Evolutionary conservation across 768 basidiomycete species (phyloP), one percentile per base, ranked within the genome.

Genomic region (Suillus discolor): DNA sequence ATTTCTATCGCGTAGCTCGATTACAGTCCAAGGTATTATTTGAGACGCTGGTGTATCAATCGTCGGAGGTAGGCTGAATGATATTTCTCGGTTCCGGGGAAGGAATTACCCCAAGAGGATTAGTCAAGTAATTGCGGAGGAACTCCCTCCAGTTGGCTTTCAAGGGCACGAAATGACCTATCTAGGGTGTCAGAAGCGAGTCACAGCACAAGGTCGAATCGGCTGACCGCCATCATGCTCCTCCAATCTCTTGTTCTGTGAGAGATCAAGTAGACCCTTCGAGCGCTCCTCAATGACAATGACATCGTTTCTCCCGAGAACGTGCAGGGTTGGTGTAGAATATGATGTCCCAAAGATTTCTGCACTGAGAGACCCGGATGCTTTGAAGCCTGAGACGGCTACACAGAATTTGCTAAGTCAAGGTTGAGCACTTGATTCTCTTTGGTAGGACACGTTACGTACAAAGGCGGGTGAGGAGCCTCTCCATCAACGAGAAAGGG

Each of bases 161-260:
- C 12, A 88, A 89, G 2, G 94, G 94, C 4, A 95, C 87, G 69
- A 93, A 93, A 75, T 96, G 93, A 9, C 92, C 93, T 94, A 69
- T 25, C 25, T 34, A 55, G 61, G 15, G 18, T 3, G 39, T 64
- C 16, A 44, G 16, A 51, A 57, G 62, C 59, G 20, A 61, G 18
- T 49, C 6, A 20, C 2, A 54, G 54, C 18, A 1, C 16, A 25
- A 23, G 18, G 49, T 28, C n/a, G 47, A n/a, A 6, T 49, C 23
- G 23, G 77, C 88, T 38, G 64, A 93, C 94, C 94, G 62, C 94
- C 94, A 31, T 87, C 86, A 65, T 96, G 94, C 68, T 83, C 83
- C 72, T 92, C 92, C 11, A 95, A 84, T 13, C 93, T 83, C 38
- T 82, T 81, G 55, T 84, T 83, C 2, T 73, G 71, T 36, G 90